These are phyloP conservation scores for Tetraselmis striata DNA, from an alignment of 139 green algal species.

Conservation along the genomic window DNA sequence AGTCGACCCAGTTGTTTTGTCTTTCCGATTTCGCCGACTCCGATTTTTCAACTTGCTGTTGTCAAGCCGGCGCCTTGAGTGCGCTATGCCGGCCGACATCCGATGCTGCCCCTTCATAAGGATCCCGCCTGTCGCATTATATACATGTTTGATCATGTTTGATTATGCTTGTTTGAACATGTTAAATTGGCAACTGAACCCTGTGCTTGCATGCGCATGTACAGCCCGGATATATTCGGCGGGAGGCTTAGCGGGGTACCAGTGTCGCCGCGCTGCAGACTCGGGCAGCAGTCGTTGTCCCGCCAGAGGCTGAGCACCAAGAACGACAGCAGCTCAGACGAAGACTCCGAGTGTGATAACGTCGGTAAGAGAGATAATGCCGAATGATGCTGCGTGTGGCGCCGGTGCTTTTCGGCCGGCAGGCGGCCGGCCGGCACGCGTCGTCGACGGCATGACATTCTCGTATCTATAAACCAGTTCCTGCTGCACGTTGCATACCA, in stretches of 20 bases:
- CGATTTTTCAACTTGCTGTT: too few relatives aligned
- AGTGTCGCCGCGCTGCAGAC: not conserved
- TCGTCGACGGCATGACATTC: not conserved
- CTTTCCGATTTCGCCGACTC: too few relatives aligned
- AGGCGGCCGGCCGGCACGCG: too few relatives aligned
- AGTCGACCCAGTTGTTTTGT: too few relatives aligned
- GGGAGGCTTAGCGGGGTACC: not conserved
- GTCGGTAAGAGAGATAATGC: not conserved
- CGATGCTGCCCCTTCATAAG: too few relatives aligned
- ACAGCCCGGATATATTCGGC: not conserved
- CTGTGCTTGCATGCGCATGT: not conserved
- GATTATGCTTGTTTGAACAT: not conserved
- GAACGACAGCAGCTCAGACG: not conserved
- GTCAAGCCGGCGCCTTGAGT: too few relatives aligned
- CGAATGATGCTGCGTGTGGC: not conserved
- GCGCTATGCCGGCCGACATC: too few relatives aligned
- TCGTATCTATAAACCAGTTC: not conserved
- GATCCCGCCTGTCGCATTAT: not conserved
- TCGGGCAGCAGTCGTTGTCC: too few relatives aligned
- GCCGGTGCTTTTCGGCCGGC: too few relatives aligned
- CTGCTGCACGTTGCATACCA: not conserved
- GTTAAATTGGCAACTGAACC: not conserved
- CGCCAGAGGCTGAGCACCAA: not conserved
- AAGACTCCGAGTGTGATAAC: not conserved
- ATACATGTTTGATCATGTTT: not conserved